These are phyloP conservation scores for Cutaneotrichosporon sp. DNA, from an alignment of 1,284 basidiomycete species.

Conservation along the genomic window DNA sequence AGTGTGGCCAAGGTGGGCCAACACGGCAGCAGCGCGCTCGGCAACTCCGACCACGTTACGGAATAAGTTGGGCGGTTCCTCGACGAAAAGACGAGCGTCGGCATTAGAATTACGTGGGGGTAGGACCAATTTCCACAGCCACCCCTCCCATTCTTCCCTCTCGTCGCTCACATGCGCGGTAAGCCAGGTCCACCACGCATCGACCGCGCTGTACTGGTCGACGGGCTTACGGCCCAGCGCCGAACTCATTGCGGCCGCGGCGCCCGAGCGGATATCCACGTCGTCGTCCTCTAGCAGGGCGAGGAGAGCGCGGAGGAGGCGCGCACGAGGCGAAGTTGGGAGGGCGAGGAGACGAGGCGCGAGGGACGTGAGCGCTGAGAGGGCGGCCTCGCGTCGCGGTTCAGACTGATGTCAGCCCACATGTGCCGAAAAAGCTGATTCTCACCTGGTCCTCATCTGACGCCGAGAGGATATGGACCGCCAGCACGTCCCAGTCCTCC, in stretches of 20 bases:
- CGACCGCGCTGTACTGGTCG: constrained; percentile 33
- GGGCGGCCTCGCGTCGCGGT: constrained; percentile 32
- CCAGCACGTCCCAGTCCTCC: constrained; percentile 3
- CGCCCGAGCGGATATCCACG: constrained; percentile 38
- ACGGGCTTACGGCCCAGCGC: constrained; percentile 26
- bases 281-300: constrained; percentile 48
- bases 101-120: neutral
- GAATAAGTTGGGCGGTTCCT: constrained; percentile 51
- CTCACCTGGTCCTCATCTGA: constrained; percentile 23
- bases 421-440: neutral
- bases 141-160: constrained; percentile 29
- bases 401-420: constrained; percentile 30
- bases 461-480: constrained; percentile 1
- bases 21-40: constrained; percentile 25
- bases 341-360: constrained; percentile 11
- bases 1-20: constrained; percentile 2
- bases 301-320: constrained; percentile 28
- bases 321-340: constrained; percentile 10
- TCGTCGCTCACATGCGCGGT: constrained; percentile 10
- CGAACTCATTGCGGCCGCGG: constrained; percentile 30
- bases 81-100: constrained; percentile 43
- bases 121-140: constrained; percentile 25
- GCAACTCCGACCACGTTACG: constrained; percentile 40
- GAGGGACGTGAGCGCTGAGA: constrained; percentile 32
- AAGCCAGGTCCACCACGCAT: constrained; percentile 41